Conservation (phyloP, 306 rosid species). For the Cicer cuneatum region DNA sequence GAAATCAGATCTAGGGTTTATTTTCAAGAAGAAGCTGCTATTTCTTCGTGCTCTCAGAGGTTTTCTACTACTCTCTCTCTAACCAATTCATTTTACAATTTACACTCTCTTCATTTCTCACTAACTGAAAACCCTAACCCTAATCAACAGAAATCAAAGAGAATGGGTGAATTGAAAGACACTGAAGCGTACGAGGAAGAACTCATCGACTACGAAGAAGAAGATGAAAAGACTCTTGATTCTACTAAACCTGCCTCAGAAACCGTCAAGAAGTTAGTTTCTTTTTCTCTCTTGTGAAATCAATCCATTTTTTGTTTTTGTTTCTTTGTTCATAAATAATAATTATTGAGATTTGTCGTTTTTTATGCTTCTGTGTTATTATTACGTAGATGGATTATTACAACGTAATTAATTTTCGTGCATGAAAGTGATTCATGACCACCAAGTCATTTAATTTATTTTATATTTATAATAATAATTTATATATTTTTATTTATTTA, state of each 20-base stretch:
- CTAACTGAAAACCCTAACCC: constrained; percentile 13
- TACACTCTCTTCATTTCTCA: constrained; percentile 8
- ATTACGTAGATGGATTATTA: too few relatives aligned
- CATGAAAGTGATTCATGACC: neutral
- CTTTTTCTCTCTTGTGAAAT: neutral
- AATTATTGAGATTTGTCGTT: neutral
- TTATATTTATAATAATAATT: neutral
- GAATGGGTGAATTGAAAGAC: constrained; percentile 79
- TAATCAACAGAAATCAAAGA: constrained; percentile 10
- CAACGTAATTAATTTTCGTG: neutral
- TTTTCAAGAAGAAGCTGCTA: constrained; percentile 6
- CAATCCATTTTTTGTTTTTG: neutral
- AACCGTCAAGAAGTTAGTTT: constrained; percentile 65
- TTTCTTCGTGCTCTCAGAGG: constrained; percentile 46
- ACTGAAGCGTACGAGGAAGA: constrained; percentile 75
- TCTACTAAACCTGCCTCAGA: constrained; percentile 62
- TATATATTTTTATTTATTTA: too few relatives aligned
- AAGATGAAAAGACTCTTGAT: constrained; percentile 66
- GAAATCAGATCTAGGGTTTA: constrained; percentile 58
- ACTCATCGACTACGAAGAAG: constrained; percentile 76
- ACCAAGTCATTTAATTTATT: neutral
- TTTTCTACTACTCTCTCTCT: constrained; percentile 38
- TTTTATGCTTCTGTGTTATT: neutral
- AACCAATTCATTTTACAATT: neutral
- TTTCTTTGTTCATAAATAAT: neutral